phyloP scores from a whole-genome alignment of 495 filamentous ascomycete species.

The Lasiosphaeria miniovina region DNA sequence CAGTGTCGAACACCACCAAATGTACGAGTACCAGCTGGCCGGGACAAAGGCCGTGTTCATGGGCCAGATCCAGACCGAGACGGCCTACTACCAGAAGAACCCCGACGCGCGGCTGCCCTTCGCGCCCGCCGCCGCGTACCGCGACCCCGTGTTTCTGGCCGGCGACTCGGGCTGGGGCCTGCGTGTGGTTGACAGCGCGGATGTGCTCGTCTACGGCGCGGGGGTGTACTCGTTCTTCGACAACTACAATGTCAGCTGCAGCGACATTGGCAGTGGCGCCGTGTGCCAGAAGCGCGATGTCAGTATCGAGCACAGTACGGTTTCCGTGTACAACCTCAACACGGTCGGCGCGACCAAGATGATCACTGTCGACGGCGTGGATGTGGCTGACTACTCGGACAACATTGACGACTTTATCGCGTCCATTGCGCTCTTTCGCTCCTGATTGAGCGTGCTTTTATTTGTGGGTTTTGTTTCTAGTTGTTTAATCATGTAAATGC shows the following conservation, averaged over 20 bases:
- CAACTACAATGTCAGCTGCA: slow-evolving; percentile 45
- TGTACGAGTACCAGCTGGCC: slow-evolving; percentile 77
- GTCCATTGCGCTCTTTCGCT: slow-evolving; percentile 13
- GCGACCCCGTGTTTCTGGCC: slow-evolving; percentile 66
- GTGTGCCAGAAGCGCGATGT: slow-evolving; percentile 63
- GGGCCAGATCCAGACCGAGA: slow-evolving; percentile 78
- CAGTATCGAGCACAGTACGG: slow-evolving; percentile 45
- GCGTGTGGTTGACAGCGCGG: slow-evolving; percentile 48
- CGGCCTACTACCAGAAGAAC: slow-evolving; percentile 65
- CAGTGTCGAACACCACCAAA: slow-evolving; percentile 64
- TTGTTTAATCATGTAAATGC: background rate
- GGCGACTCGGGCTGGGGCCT: slow-evolving; percentile 54
- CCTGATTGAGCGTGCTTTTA: background rate
- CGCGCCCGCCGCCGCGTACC: slow-evolving; percentile 52
- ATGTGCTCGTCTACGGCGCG: slow-evolving; percentile 62
- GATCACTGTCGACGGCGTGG: slow-evolving; percentile 45
- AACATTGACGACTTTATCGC: slow-evolving; percentile 43
- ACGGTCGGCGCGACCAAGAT: slow-evolving; percentile 47
- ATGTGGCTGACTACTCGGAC: slow-evolving; percentile 48
- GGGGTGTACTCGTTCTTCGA: slow-evolving; percentile 61
- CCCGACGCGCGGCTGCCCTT: slow-evolving; percentile 68
- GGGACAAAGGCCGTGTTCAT: slow-evolving; percentile 62
- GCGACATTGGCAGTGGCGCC: slow-evolving; percentile 40
- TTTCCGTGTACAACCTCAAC: slow-evolving; percentile 51
- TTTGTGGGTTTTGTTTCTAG: background rate